Percentiles rank a stretch among this genome's conserved stretches.
Evolutionary conservation across 257 asterid genomes (phyloP).

Genomic region (Ajuga chamaepitys): DNA sequence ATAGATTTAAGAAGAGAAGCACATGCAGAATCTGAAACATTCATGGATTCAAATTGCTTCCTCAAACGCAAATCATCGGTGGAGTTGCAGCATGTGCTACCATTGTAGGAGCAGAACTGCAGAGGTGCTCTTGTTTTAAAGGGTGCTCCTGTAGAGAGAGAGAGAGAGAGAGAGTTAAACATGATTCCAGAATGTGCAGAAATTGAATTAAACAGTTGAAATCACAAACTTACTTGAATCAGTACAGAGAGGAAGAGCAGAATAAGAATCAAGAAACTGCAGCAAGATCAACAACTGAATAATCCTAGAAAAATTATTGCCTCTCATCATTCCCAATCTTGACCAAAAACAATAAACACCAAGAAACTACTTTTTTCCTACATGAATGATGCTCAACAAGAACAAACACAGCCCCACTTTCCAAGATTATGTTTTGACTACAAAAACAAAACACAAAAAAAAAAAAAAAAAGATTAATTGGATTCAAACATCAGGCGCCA

Average conservation of each 20-base stretch:
- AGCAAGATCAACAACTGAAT: constrained; percentile 34
- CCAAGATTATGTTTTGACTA: background rate
- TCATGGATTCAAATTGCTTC: constrained; percentile 51
- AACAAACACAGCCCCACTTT: constrained; percentile 13
- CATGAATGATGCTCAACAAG: constrained; percentile 7
- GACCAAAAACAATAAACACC: background rate
- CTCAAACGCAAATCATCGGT: constrained; percentile 41
- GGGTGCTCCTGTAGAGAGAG: constrained; percentile 45
- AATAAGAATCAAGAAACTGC: constrained; percentile 42
- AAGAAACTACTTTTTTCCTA: constrained; percentile 5
- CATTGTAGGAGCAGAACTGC: constrained; percentile 64
- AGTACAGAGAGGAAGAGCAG: constrained; percentile 55
- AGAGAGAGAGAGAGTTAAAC: background rate
- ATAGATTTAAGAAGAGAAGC: constrained; percentile 70
- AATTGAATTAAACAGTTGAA: background rate
- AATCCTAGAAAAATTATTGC: constrained; percentile 23
- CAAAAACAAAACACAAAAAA: background rate
- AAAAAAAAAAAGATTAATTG: background rate
- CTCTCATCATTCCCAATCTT: constrained; percentile 30
- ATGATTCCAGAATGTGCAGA: background rate
- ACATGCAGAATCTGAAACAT: constrained; percentile 60
- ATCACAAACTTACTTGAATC: constrained; percentile 51
- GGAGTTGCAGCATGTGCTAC: constrained; percentile 62
- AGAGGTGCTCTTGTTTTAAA: constrained; percentile 31
- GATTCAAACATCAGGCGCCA: constrained; percentile 6